Base-by-base conservation (phyloP, 352 stramenopile genomes). In the Phytophthora colocasiae region DNA sequence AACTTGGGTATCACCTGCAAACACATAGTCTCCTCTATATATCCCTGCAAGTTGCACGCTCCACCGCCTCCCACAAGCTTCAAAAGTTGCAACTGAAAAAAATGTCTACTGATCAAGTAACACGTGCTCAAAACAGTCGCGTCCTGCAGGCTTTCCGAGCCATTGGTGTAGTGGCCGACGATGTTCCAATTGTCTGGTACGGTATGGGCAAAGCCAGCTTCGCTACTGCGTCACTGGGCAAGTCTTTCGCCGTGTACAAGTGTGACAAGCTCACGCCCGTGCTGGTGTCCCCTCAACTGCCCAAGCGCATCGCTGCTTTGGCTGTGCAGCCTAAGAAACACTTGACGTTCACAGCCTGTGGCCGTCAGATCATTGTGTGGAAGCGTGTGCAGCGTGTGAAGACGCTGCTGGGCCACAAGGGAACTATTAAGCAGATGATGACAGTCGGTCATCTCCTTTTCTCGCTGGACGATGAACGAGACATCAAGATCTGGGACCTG, bases 171-270 rank as follows among this genome's bases (percentile, higher is more conserved):
- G 87, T 98, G 43, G 85, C 85, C 12, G 90, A 94, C 55, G 91
- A 94, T 39, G 69, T 94, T 41, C 93, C 91, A n/a, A 78, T 97
- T 50, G 85, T 92, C 31, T 85, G 89, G 71, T 96, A 97, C 62
- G 71, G 80, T 34, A 87, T 96, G 77, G 92, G 91, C 54, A 89
- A 93, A 41, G 85, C 92, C 44, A 94, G 80, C 66, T 98, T 98
- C 72, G 77, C 95, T 29, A 92, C 81, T 6, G 86, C 87, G 38
- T 95, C 89, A 46, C 78, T 98, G 24, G 91, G 91, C 71, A 95
- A 95, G 73, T 84, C 83, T 4, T 98, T 98, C 65, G 91, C 93
- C 63, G 91, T 98, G 15, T 97, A 96, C 85, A 90, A 96, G 59
- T 89, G 83, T 44, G 90, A 96, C 69, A 96, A 94, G 68, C 80